Base-by-base conservation (phyloP, 345 rosid species). In the Brassica carinata region DNA sequence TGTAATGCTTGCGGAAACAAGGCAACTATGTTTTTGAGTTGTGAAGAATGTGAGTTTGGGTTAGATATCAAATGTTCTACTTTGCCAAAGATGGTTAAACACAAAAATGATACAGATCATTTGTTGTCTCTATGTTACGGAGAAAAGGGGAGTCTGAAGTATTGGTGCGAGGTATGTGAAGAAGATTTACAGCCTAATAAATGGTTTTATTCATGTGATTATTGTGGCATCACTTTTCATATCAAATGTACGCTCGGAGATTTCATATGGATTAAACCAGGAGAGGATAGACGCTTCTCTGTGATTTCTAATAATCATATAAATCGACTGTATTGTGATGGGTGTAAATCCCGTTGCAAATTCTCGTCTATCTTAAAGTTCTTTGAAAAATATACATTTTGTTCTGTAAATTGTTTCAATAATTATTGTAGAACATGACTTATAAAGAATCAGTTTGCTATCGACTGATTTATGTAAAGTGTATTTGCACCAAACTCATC, bases 31-130 rank as follows among this genome's bases (percentile, higher is more conserved):
- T 3, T 27, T 62, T 27, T 62, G 3, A 11, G 34, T 27, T 62
- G 66, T 9, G 66, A 62, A 0, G 66, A 27, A n/a, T 62, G 66
- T 62, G 34, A 0, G 13, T 62, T 62, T 62, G 34, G 0, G 27
- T 62, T 62, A 27, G 34, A 62, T n/a, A 27, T 62, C 2, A 62
- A 62, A 11, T 62, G 66, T 62, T 62, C 34, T 27, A 62, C 2
- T 27, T 62, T 62, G 34, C 34, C 66, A 27, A 27, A 26, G 8
- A 27, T 11, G 8, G 34, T 92, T 61, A 61, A 61, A 61, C 64
- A 61, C 31, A 61, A 61, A 23, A 9, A 23, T 23, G 64, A 61
- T 61, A 23, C 9, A 61, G n/a, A 61, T 61, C 64, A 61, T 61
- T 23, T 61, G 5, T 5, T 61, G 5, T 4, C 2, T 61, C n/a